phyloP scores from a whole-genome alignment of 208 protist genomes.

The Angomonas deanei region DNA sequence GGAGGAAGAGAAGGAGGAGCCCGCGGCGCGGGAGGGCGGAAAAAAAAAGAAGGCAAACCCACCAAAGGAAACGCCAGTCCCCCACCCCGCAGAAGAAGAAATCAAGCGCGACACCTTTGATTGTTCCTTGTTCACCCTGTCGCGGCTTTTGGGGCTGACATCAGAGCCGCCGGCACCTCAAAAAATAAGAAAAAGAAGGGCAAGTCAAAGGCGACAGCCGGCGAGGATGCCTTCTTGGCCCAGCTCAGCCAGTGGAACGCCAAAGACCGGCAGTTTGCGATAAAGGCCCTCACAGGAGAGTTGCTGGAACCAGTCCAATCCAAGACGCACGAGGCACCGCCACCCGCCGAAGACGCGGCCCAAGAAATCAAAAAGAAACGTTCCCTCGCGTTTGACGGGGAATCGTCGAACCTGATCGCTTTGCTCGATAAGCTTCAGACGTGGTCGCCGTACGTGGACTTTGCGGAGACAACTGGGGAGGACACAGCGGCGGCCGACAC shows the following conservation, averaged over 20 bases:
- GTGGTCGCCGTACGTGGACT: not conserved
- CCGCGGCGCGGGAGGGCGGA: not conserved
- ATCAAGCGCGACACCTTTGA: not conserved
- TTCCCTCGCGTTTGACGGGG: not conserved
- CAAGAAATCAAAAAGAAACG: not conserved
- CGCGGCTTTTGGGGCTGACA: conserved; percentile 9
- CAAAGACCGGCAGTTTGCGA: not conserved
- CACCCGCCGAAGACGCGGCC: not conserved
- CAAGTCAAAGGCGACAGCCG: not conserved
- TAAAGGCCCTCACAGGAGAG: not conserved
- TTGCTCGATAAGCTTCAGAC: not conserved
- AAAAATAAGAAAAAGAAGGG: not conserved
- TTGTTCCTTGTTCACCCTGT: conserved; percentile 1
- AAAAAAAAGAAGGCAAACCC: too few species aligned
- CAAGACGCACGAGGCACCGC: not conserved
- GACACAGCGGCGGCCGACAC: not conserved
- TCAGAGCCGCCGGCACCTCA: not conserved
- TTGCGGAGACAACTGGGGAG: not conserved
- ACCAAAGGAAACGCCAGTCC: too few species aligned
- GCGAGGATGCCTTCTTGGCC: not conserved
- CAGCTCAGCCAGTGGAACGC: not conserved
- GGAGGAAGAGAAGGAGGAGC: not conserved
- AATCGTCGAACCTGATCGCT: not conserved
- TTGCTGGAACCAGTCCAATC: not conserved
- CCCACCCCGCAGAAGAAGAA: not conserved